Evolutionary conservation across 148 eudicot genomes (phyloP).

Genomic region (Rhododendron kiyosumense): DNA sequence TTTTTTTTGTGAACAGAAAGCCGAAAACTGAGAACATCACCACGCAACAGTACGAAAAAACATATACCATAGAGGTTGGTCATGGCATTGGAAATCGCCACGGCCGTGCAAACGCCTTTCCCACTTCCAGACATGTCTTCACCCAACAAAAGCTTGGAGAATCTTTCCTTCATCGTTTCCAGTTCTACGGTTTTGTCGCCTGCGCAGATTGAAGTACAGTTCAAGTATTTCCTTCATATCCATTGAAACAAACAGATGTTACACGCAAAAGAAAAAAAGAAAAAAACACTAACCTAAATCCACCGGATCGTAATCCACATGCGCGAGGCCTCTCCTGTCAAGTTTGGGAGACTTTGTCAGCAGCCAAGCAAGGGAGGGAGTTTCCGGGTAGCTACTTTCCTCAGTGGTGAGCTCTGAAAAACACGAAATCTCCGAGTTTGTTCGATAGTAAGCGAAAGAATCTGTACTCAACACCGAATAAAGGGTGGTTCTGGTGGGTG

Average conservation of each 20-base stretch:
- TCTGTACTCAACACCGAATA: slow-evolving; percentile 40
- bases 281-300: slow-evolving; percentile 48
- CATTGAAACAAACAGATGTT: not conserved
- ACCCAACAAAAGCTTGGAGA: slow-evolving; percentile 86
- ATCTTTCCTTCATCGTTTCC: slow-evolving; percentile 89
- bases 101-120: slow-evolving; percentile 83
- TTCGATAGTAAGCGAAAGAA: slow-evolving; percentile 51
- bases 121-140: slow-evolving; percentile 99
- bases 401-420: slow-evolving; percentile 51
- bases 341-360: slow-evolving; percentile 50
- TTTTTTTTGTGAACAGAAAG: not conserved
- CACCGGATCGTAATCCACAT: slow-evolving; percentile 30
- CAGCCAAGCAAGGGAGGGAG: slow-evolving; percentile 67
- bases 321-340: slow-evolving; percentile 57
- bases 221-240: not conserved
- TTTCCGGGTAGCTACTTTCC: slow-evolving; percentile 39
- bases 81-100: slow-evolving; percentile 83
- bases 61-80: slow-evolving; percentile 94
- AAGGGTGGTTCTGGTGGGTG: slow-evolving; percentile 27
- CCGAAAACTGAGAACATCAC: not conserved
- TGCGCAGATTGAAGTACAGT: not conserved
- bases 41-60: not conserved
- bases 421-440: slow-evolving; percentile 59
- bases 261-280: not conserved
- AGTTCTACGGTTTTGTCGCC: slow-evolving; percentile 35